Conservation (phyloP, 1,139 yeast species). For the Lodderomyces metapsilosis region DNA sequence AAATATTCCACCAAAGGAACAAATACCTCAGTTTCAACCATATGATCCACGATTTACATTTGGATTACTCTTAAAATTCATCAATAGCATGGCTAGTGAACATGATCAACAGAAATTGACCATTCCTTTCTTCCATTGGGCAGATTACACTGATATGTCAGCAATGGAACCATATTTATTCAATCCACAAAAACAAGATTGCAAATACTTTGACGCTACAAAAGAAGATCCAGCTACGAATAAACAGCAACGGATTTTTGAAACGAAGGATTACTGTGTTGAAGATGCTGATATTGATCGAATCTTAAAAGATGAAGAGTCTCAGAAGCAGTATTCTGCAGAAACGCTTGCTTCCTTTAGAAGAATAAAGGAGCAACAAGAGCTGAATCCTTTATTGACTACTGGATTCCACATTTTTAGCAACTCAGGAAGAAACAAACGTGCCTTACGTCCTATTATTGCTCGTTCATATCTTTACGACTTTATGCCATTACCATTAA, state of each 20-base stretch:
- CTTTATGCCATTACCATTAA: constrained; percentile 44
- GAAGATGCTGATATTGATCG: constrained; percentile 24
- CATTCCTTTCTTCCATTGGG: constrained; percentile 37
- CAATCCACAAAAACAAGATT: constrained; percentile 17
- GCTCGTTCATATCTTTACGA: constrained; percentile 41
- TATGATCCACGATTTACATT: constrained; percentile 37
- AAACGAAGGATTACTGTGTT: constrained; percentile 25
- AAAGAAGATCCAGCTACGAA: constrained; percentile 18
- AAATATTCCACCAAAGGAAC: constrained; percentile 4
- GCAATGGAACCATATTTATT: constrained; percentile 21
- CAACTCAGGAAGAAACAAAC: constrained; percentile 32
- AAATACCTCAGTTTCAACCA: constrained; percentile 18
- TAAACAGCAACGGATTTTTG: constrained; percentile 17
- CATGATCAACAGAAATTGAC: constrained; percentile 4
- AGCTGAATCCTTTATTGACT: neutral
- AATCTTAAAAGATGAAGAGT: constrained; percentile 4
- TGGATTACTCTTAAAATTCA: constrained; percentile 23
- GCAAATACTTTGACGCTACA: constrained; percentile 24
- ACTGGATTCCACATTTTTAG: constrained; percentile 33
- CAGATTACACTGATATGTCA: constrained; percentile 34
- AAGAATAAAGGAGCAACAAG: neutral
- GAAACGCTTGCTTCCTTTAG: neutral
- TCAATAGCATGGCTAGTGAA: constrained; percentile 12
- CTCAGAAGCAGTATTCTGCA: neutral
- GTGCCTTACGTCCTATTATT: constrained; percentile 26